Evolutionary conservation across 106 monocot genomes (phyloP), one percentile per base, ranked within the genome.

Genomic region (Agapanthus africanus): DNA sequence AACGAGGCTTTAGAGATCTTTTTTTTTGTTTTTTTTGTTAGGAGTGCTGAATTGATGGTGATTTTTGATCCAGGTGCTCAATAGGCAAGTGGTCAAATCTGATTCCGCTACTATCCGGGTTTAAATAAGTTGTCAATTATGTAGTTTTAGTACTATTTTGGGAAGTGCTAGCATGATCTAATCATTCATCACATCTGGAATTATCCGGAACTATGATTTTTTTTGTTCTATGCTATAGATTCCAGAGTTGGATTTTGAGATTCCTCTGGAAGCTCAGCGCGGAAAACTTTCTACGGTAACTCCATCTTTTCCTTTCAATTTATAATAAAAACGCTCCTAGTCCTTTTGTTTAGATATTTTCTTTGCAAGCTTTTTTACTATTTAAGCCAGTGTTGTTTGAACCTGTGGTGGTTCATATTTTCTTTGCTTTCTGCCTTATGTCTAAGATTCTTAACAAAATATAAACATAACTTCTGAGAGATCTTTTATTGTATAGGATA

Each of bases 51-150:
- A 23, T 51, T 65, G n/a, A 56, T 40, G 1, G 16, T 15, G 15
- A 6, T 35, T 68, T 6, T 61, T 63, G 11, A 10, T 67, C 51
- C 79, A 99, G 99, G 60, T 93, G 37, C 82, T 99, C 32, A 90
- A 99, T 69, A 77, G 99, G 19, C 99, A 99, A 71, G 99, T 99
- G 41, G 84, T 99, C 26, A 99, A 99, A 73, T 93, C 99, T 73
- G 99, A 99, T 81, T 93, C 93, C 52, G 99, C 99, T 40, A 79
- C 99, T 47, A 93, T 99, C 41, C 92, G 89, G 88, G 97, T 97
- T 14, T 19, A 33, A 63, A 11, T 65, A 19, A 31, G 28, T 31
- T 44, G 18, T 3, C 16, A 47, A 33, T 60, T 44, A 14, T 31
- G 25, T 4, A 18, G 22, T 9, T 28, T 71, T 37, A 4, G 6